A percentile compares a stretch with the other conserved stretches of the same genome.
Conservation (phyloP, 148 eudicot genomes). For the Fagopyrum esculentum region DNA sequence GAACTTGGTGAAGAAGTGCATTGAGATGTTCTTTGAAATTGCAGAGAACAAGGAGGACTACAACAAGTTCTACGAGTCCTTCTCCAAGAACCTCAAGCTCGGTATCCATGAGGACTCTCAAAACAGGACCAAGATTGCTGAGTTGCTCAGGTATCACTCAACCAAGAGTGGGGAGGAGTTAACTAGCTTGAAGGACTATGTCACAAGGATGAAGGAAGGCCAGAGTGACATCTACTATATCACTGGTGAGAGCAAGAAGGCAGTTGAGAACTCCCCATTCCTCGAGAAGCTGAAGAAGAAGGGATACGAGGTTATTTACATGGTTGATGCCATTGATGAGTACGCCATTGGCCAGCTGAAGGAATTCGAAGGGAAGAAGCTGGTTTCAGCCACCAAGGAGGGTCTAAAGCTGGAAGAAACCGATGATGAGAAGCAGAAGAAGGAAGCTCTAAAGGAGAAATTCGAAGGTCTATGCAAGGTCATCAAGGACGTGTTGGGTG, state of each 20-base stretch:
- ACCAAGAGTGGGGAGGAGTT: conserved; percentile 25
- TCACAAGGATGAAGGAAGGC: conserved; percentile 30
- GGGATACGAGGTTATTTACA: conserved; percentile 25
- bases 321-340: conserved; percentile 28
- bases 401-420: conserved; percentile 23
- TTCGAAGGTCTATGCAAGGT: conserved; percentile 28
- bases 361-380: conserved; percentile 28
- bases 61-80: conserved; percentile 21
- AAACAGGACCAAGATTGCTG: conserved; percentile 28
- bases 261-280: conserved; percentile 30
- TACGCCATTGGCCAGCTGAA: conserved; percentile 21
- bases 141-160: conserved; percentile 22
- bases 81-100: conserved; percentile 23
- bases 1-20: conserved; percentile 29
- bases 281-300: conserved; percentile 23
- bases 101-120: conserved; percentile 25
- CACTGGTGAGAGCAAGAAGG: conserved; percentile 22
- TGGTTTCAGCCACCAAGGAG: conserved; percentile 24
- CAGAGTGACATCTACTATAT: conserved; percentile 26
- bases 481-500: conserved; percentile 24
- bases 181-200: conserved; percentile 28
- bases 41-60: conserved; percentile 28
- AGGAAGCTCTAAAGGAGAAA: conserved; percentile 19
- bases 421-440: conserved; percentile 21
- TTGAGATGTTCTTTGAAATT: conserved; percentile 25